These are phyloP conservation scores for Teratosphaeria epicoccoides DNA, from an alignment of 2,329 filamentous ascomycete species.

Conservation along the genomic window DNA sequence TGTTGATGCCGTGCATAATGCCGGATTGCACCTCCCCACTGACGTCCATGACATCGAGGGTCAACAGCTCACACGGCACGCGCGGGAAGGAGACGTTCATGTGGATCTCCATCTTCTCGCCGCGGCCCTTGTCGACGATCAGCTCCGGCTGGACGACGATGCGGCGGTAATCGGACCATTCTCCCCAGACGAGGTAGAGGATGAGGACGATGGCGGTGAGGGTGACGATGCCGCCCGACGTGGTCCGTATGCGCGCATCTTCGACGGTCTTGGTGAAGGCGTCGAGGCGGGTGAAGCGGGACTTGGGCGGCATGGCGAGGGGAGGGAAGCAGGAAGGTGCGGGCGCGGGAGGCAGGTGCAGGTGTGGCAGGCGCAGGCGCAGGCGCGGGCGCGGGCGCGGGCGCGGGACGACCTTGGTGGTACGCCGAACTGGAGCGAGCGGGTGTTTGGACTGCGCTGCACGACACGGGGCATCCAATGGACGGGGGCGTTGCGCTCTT, in stretches of 20 bases:
- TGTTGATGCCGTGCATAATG: slow-evolving; percentile 83
- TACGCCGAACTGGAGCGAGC: no score
- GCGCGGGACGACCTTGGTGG: no score
- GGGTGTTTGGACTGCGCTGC: no score
- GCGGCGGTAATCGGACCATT: slow-evolving; percentile 88
- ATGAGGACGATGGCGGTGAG: slow-evolving; percentile 83
- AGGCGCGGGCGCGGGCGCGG: no score
- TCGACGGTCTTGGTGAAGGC: slow-evolving; percentile 99
- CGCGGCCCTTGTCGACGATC: slow-evolving; percentile 92
- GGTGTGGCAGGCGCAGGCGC: no score
- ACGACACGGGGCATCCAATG: no score
- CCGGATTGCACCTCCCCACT: slow-evolving; percentile 94
- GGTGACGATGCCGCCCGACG: slow-evolving; percentile 88
- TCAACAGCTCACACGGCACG: slow-evolving; percentile 88
- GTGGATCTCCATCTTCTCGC: slow-evolving; percentile 98
- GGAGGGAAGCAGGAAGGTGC: neutral
- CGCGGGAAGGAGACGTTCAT: slow-evolving; percentile 93
- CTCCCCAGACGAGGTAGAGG: slow-evolving; percentile 79
- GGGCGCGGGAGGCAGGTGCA: no score
- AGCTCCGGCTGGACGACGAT: slow-evolving; percentile 83
- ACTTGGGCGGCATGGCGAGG: slow-evolving; percentile 67
- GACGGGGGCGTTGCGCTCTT: no score
- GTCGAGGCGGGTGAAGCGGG: slow-evolving; percentile 89
- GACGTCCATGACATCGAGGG: slow-evolving; percentile 98
- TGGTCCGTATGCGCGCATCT: slow-evolving; percentile 91